Evolutionary conservation across 2,329 filamentous ascomycete genomes (phyloP), one percentile per base, ranked within the genome.

Genomic region (Tolypocladium inflatum): DNA sequence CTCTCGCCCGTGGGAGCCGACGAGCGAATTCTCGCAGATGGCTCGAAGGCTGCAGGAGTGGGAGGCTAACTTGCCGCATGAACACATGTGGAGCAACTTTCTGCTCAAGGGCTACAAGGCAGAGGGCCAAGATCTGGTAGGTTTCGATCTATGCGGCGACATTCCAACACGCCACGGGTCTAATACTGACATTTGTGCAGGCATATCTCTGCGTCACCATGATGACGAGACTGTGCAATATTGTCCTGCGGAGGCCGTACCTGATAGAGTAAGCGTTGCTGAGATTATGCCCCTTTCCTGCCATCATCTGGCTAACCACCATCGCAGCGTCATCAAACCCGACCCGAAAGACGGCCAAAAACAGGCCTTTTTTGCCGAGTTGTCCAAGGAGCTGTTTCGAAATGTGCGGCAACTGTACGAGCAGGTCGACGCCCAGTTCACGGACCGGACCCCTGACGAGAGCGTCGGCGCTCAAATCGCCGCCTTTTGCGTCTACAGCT

Each of bases 141-240:
- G 74, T 64, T 15, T 52, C 19, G 19, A 33, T 21, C 48, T 37
- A 13, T 15, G 19, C 48, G 30, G 48, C n/a, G n/a, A n/a, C 10
- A 4, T 15, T 13, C 30, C 19, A 21, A 8, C 9, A 2, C 30
- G 4, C 19, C 30, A 21, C 11, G 19, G 48, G 5, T 50, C 13
- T 30, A 37, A 19, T 35, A 35, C 61, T 63, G 39, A 64, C 56
- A 19, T 4, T 8, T 15, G 10, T 9, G 19, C 33, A 81, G 79
- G 79, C 77, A 1, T 84, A 83, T 64, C 72, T 83, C 13, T 78
- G 78, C 48, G 75, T 82, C 6, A 82, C 80, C 4, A 82, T 82
- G 71, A 77, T 80, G 57, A 75, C 79, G 2, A 75, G 80, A 3
- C 74, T 84, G 6, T 83, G 80, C 65, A 81, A 83, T 58, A 82